Base-by-base conservation (phyloP, 1,284 basidiomycete genomes). In the Microbotryum violaceum region DNA sequence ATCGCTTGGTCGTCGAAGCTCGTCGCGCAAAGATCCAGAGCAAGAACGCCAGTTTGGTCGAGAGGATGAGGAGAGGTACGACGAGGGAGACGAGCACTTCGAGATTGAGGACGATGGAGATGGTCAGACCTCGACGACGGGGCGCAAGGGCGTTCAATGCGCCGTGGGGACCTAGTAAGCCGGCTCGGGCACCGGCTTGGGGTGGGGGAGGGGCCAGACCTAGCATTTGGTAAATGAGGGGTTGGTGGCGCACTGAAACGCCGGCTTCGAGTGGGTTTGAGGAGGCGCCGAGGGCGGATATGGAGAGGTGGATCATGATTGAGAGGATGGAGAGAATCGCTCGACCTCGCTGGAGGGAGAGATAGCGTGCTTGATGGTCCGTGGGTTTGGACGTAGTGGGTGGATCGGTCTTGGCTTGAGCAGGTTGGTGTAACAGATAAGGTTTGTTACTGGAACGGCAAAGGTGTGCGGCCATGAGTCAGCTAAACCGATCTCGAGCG, bases 1-100 rank as follows among this genome's bases (percentile, higher is more conserved):
- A 27, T 4, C 71, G 56, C 55, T 74, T 74, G 7, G 58, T 52
- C 6, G 48, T 48, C 2, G 57, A 64, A 8, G 73, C 73, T 58
- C 71, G 68, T 37, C 71, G 65, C 9, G 70, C 73, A 50, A 74
- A 74, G 53, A 74, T 65, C 54, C 67, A 73, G 29, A 73, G 56
- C 12, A 74, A 58, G 60, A 74, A 69, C 1, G 49, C 62, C 27
- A 74, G 64, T 55, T 74, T 74, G 59, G 71, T 53, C 2, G 68
- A 54, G 46, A 74, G 65, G 62, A 70, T 66, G 47, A 70, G 48
- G 29, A 74, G 63, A 18, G 72, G 73, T 21, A 71, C 46, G 23
- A 70, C 33, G 54, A 72, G 64, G 2, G 70, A 62, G 6, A 69
- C 27, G 42, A 74, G 56, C 14, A 66, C 69, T 18, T 74, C 73